Conservation (phyloP, 2,329 filamentous ascomycete species). For the Pseudogymnoascus sp. region DNA sequence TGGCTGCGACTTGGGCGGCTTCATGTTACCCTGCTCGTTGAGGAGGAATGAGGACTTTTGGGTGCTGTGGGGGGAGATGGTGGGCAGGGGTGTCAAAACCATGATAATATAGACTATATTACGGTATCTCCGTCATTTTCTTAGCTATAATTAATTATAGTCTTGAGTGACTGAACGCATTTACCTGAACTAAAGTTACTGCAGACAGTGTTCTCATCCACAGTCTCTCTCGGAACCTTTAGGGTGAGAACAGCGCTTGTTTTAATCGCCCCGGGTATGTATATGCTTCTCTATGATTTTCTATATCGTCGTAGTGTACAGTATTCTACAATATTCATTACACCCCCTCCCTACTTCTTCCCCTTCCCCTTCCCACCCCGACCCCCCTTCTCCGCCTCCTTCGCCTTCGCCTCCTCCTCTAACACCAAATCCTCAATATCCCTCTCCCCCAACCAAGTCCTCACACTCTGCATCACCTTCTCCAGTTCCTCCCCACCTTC, state of each 20-base stretch:
- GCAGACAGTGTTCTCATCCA: too few relatives aligned
- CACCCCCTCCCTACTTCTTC: neutral
- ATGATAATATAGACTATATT: too few relatives aligned
- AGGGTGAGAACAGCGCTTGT: neutral
- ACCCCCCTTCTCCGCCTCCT: slow-evolving; percentile 8
- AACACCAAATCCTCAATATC: slow-evolving; percentile 56
- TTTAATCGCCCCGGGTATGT: neutral
- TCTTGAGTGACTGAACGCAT: too few relatives aligned
- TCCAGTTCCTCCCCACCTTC: slow-evolving; percentile 58
- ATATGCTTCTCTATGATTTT: neutral
- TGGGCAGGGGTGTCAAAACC: too few relatives aligned
- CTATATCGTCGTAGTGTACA: neutral
- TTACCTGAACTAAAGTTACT: too few relatives aligned
- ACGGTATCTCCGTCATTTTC: too few relatives aligned
- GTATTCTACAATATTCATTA: neutral
- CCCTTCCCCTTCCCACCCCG: neutral
- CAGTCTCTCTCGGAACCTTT: too few relatives aligned
- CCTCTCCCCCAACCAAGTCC: slow-evolving; percentile 57
- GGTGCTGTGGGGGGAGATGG: too few relatives aligned
- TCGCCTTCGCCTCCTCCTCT: slow-evolving; percentile 37
- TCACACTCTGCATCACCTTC: slow-evolving; percentile 62
- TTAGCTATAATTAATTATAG: too few relatives aligned
- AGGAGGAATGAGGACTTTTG: too few relatives aligned
- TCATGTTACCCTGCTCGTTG: too few relatives aligned
- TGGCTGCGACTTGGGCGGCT: too few relatives aligned